These are phyloP conservation scores for Kluyveromyces marxianus DNA, from an alignment of 1,139 yeast species.

Conservation along the genomic window DNA sequence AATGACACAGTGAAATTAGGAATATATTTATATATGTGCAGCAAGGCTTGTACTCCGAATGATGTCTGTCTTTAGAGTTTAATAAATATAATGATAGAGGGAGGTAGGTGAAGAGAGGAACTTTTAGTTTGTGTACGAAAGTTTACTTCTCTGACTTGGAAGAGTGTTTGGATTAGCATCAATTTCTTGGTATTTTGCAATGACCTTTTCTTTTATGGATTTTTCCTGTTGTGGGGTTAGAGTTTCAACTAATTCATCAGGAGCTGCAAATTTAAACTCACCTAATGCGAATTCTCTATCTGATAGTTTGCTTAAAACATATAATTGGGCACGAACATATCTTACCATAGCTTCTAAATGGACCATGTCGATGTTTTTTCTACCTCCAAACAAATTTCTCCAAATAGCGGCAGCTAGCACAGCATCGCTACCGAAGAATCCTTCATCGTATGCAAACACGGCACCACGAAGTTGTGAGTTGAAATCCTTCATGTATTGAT, in stretches of 20 bases:
- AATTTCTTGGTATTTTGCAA: conserved; percentile 39
- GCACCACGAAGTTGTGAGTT: conserved; percentile 86
- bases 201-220: conserved; percentile 34
- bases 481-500: conserved; percentile 81
- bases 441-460: conserved; percentile 89
- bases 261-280: conserved; percentile 76
- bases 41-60: too few relatives aligned
- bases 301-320: conserved; percentile 73
- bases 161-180: conserved; percentile 36
- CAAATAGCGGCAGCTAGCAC: conserved; percentile 83
- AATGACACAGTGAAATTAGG: too few relatives aligned
- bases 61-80: too few relatives aligned
- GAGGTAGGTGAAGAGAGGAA: too few relatives aligned
- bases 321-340: conserved; percentile 81
- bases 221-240: conserved; percentile 57
- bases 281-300: conserved; percentile 94
- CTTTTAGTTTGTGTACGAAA: conserved; percentile 49
- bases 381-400: conserved; percentile 87
- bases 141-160: conserved; percentile 57
- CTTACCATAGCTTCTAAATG: conserved; percentile 83
- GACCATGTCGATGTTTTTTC: conserved; percentile 71
- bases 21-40: too few relatives aligned
- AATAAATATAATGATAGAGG: too few relatives aligned
- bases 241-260: conserved; percentile 69
- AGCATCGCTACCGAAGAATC: conserved; percentile 72